phyloP scores from a whole-genome alignment of 2,329 filamentous ascomycete genomes.

The Trichoderma semiorbis region DNA sequence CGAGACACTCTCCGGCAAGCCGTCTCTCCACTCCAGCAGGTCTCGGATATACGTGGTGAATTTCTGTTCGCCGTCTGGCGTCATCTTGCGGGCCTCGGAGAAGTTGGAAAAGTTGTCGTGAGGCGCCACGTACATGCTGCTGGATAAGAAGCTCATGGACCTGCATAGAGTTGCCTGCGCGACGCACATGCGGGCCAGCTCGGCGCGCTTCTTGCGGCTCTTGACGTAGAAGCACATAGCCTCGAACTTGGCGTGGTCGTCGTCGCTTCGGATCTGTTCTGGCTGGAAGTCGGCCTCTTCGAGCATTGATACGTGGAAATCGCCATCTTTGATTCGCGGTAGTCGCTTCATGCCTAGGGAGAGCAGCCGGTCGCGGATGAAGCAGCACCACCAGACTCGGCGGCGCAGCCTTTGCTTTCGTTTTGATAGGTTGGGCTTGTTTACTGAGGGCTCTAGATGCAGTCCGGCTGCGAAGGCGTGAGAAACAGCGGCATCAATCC shows the following conservation, averaged over 20 bases:
- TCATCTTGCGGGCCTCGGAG: not conserved
- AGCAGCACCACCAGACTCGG: conserved; percentile 13
- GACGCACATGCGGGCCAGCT: conserved; percentile 8
- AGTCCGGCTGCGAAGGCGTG: conserved; percentile 14
- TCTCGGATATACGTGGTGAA: conserved; percentile 15
- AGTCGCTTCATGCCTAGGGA: conserved; percentile 9
- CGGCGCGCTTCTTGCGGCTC: conserved; percentile 15
- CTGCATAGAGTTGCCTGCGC: conserved; percentile 3
- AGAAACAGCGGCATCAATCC: conserved; percentile 10
- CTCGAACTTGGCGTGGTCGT: conserved; percentile 4
- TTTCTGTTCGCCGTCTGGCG: conserved; percentile 1
- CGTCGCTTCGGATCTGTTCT: conserved; percentile 8
- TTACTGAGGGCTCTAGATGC: conserved; percentile 2
- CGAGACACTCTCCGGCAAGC: conserved; percentile 9
- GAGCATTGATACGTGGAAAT: conserved; percentile 11
- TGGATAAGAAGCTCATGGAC: conserved; percentile 13
- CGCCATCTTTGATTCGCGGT: conserved; percentile 6
- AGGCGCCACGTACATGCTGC: conserved; percentile 12
- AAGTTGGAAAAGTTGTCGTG: conserved; percentile 1
- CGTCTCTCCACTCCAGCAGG: conserved; percentile 14
- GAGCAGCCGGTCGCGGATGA: conserved; percentile 13
- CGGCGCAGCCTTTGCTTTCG: conserved; percentile 6
- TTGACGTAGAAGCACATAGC: conserved; percentile 8
- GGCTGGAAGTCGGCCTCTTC: conserved; percentile 12
- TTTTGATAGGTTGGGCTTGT: conserved; percentile 9